A percentile compares a stretch with the other conserved stretches of the same genome.
Conservation (phyloP, 306 rosid species). For the Medicago truncatula region MtrunA17r5.0-ANR NC_053049.1:8188001-8188500, state of each 20-base stretch:
- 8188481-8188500: conserved; percentile 21
- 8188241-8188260: conserved; percentile 74
- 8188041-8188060: conserved; percentile 74
- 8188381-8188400: conserved; percentile 55
- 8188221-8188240: conserved; percentile 82
- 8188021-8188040: conserved; percentile 94
- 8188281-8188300: conserved; percentile 45
- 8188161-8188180: conserved; percentile 82
- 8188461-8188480: conserved; percentile 3
- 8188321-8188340: conserved; percentile 45
- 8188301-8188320: conserved; percentile 28
- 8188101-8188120: conserved; percentile 65
- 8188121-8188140: conserved; percentile 47
- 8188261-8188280: conserved; percentile 75
- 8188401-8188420: conserved; percentile 52
- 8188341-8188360: conserved; percentile 49
- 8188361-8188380: conserved; percentile 62
- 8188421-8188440: conserved; percentile 65
- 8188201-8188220: conserved; percentile 85
- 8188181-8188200: conserved; percentile 76
- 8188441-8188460: conserved; percentile 70
- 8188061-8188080: conserved; percentile 84
- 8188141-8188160: not conserved
- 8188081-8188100: conserved; percentile 68
- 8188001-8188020: conserved; percentile 99